phyloP scores from a whole-genome alignment of 441 rosid species.

The Raphanus hybrid region DNA sequence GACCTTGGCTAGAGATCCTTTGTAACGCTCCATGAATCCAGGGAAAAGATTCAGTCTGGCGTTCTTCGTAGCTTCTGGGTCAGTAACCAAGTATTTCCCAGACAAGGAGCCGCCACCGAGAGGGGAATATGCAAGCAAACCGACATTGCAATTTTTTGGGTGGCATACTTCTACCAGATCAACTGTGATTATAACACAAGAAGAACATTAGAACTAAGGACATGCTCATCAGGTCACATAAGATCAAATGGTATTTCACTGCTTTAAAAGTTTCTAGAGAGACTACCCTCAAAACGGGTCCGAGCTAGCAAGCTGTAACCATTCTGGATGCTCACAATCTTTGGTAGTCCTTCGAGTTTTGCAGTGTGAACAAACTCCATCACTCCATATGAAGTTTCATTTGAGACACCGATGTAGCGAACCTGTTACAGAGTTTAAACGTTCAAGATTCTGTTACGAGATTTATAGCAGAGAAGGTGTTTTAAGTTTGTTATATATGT shows the following conservation, averaged over 20 bases:
- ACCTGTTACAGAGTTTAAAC: slow-evolving; percentile 50
- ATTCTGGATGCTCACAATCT: slow-evolving; percentile 92
- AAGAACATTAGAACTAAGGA: slow-evolving; percentile 5
- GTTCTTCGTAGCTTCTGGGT: slow-evolving; percentile 72
- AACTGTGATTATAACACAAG: slow-evolving; percentile 49
- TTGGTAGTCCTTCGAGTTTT: slow-evolving; percentile 79
- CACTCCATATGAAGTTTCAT: slow-evolving; percentile 91
- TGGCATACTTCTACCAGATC: slow-evolving; percentile 94
- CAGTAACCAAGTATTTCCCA: slow-evolving; percentile 72
- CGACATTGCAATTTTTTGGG: slow-evolving; percentile 84
- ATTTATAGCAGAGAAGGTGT: not conserved
- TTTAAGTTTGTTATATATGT: too few species aligned
- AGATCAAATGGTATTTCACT: slow-evolving; percentile 2
- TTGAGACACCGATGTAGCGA: slow-evolving; percentile 88
- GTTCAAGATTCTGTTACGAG: slow-evolving; percentile 26
- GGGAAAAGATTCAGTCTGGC: slow-evolving; percentile 88
- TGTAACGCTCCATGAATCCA: slow-evolving; percentile 92
- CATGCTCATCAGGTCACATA: not conserved
- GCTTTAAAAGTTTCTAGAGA: not conserved
- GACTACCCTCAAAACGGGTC: slow-evolving; percentile 70
- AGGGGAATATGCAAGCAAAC: slow-evolving; percentile 89
- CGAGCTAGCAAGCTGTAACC: slow-evolving; percentile 79
- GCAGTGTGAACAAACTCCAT: slow-evolving; percentile 94
- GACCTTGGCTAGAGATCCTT: slow-evolving; percentile 45
- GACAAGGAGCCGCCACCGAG: slow-evolving; percentile 74